Percentiles rank a stretch among this genome's conserved stretches.
These are phyloP conservation scores for Beauveria brongniartii DNA, from an alignment of 2,329 filamentous ascomycete genomes.

Conservation along the genomic window DNA sequence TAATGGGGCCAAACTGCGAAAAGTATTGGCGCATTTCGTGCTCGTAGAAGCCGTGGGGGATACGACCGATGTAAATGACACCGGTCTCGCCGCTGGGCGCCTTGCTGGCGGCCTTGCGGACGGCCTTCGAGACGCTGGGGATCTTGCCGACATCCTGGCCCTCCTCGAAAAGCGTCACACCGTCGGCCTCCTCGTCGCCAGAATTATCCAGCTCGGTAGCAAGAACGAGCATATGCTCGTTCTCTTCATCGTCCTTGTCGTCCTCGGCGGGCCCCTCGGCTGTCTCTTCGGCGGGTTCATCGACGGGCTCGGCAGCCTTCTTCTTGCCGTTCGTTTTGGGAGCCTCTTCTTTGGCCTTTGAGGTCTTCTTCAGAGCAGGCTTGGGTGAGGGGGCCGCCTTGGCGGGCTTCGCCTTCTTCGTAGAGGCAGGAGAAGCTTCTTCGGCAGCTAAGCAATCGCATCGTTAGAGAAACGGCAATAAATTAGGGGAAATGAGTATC, in stretches of 20 bases:
- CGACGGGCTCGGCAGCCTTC: slow-evolving; percentile 17
- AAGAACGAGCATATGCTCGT: slow-evolving; percentile 35
- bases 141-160: slow-evolving; percentile 44
- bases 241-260: slow-evolving; percentile 25
- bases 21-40: slow-evolving; percentile 92
- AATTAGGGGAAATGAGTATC: slow-evolving; percentile 20
- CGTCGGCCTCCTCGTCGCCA: slow-evolving; percentile 32
- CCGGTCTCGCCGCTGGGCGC: slow-evolving; percentile 52
- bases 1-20: slow-evolving; percentile 81
- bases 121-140: slow-evolving; percentile 38
- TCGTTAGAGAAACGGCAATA: slow-evolving; percentile 17
- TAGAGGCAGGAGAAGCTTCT: slow-evolving; percentile 34
- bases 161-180: slow-evolving; percentile 32
- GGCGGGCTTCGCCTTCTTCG: slow-evolving; percentile 32
- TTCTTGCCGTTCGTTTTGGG: slow-evolving; percentile 17
- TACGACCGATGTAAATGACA: slow-evolving; percentile 81
- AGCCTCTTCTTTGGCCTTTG: slow-evolving; percentile 18
- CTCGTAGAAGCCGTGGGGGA: slow-evolving; percentile 94
- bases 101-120: slow-evolving; percentile 31
- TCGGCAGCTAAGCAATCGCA: slow-evolving; percentile 27
- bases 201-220: slow-evolving; percentile 35
- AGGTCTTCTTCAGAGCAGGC: slow-evolving; percentile 25
- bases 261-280: slow-evolving; percentile 17
- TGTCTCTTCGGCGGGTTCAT: slow-evolving; percentile 17
- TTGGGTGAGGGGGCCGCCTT: slow-evolving; percentile 18